Percentiles rank a stretch among this genome's conserved stretches.
Conservation (phyloP, 2,329 filamentous ascomycete genomes). For the Hypoxylon sp. region DNA sequence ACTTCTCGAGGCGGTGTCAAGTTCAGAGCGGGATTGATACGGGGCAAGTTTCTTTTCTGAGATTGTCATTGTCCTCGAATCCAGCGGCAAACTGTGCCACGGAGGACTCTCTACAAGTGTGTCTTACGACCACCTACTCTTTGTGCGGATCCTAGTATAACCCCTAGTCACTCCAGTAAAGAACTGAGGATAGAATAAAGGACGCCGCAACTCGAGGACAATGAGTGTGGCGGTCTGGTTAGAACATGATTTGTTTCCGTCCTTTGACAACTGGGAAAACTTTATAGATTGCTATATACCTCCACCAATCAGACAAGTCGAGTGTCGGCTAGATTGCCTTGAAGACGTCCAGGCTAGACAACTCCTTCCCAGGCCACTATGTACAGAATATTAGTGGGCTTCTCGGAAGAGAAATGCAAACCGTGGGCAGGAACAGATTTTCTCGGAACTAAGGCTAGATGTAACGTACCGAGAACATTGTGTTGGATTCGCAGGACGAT, state of each 20-base stretch:
- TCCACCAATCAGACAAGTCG: constrained; percentile 1
- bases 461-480: constrained; percentile 65
- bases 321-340: constrained; percentile 57
- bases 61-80: constrained; percentile 43
- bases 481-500: constrained; percentile 74
- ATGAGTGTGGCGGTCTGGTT: not conserved
- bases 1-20: constrained; percentile 6
- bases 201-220: constrained; percentile 22
- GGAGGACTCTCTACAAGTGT: not conserved
- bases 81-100: constrained; percentile 18
- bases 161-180: constrained; percentile 26
- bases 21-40: constrained; percentile 8
- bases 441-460: not conserved
- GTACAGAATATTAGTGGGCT: constrained; percentile 9
- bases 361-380: constrained; percentile 63
- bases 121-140: constrained; percentile 26
- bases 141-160: constrained; percentile 37
- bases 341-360: constrained; percentile 70
- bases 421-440: not conserved
- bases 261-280: constrained; percentile 17
- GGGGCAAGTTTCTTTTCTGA: constrained; percentile 27
- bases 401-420: not conserved
- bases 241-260: constrained; percentile 26
- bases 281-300: not conserved
- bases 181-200: constrained; percentile 29